A percentile compares a stretch with the other conserved stretches of the same genome.
Conservation (phyloP, 441 rosid species). For the Isatis lusitanica region DNA sequence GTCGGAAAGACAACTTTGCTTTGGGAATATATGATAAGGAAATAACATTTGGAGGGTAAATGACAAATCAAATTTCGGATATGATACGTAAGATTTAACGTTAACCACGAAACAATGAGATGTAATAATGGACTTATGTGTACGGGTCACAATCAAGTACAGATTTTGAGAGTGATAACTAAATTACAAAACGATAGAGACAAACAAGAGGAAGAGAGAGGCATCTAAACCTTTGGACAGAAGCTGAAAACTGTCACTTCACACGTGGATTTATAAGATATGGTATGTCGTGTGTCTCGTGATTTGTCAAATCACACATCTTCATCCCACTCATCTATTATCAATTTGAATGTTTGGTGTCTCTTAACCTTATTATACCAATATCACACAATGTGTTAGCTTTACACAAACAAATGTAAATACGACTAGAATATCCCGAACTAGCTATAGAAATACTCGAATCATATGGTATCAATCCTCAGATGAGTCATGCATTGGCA, state of each 20-base stretch:
- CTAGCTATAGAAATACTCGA: background rate
- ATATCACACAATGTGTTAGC: background rate
- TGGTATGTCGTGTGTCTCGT: constrained; percentile 37
- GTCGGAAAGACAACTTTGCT: background rate
- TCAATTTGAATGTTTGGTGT: constrained; percentile 22
- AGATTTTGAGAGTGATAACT: constrained; percentile 24
- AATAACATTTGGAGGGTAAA: background rate
- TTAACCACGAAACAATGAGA: constrained; percentile 20
- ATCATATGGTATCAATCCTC: background rate
- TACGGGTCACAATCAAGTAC: constrained; percentile 36
- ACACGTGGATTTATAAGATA: constrained; percentile 40
- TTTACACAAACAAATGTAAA: background rate
- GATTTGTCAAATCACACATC: constrained; percentile 35
- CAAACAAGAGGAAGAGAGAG: constrained; percentile 28
- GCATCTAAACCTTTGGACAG: constrained; percentile 26
- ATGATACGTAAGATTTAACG: constrained; percentile 27
- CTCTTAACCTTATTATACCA: constrained; percentile 15
- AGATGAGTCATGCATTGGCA: background rate
- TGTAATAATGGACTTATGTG: constrained; percentile 30
- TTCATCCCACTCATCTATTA: constrained; percentile 23
- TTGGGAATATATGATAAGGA: background rate
- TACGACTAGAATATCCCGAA: background rate
- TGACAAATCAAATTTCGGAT: constrained; percentile 17
- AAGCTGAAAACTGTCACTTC: constrained; percentile 38
- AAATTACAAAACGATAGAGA: constrained; percentile 29